Evolutionary conservation across 345 rosid genomes (phyloP).

Genomic region (Gossypium australe): DNA sequence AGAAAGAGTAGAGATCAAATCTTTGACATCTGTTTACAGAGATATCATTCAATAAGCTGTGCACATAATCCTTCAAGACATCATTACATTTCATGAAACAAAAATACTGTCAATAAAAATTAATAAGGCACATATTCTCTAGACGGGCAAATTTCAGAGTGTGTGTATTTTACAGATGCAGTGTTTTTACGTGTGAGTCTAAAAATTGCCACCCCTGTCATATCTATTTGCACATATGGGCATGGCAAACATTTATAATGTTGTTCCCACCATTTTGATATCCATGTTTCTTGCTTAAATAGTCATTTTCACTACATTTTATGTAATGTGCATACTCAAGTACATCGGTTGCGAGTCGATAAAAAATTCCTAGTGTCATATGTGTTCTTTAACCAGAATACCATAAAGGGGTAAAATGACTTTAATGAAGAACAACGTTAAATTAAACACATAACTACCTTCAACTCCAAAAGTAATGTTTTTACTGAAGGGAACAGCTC

Average conservation of each 20-base stretch:
- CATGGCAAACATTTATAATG: not conserved
- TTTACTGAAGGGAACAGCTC: slow-evolving; percentile 90
- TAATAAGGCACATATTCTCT: not conserved
- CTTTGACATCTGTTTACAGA: slow-evolving; percentile 70
- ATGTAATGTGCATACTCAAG: not conserved
- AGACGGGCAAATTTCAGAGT: not conserved
- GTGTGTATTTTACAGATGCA: not conserved
- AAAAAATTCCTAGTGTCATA: not conserved
- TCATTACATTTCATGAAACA: not conserved
- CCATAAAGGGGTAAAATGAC: not conserved
- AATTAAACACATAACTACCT: slow-evolving; percentile 38
- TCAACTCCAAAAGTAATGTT: slow-evolving; percentile 88
- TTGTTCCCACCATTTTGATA: not conserved
- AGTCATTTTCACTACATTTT: not conserved
- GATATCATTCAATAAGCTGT: slow-evolving; percentile 7
- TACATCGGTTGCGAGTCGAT: not conserved
- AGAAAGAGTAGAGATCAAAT: slow-evolving; percentile 74
- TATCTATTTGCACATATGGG: not conserved
- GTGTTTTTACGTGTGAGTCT: not conserved
- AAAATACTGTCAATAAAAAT: not conserved
- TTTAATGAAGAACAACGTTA: not conserved
- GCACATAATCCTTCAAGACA: not conserved
- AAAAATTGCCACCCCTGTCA: not conserved
- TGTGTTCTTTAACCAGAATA: not conserved
- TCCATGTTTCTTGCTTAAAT: not conserved